Conservation (phyloP, 768 basidiomycete genomes). For the Cyclocybe cylindracea region DNA sequence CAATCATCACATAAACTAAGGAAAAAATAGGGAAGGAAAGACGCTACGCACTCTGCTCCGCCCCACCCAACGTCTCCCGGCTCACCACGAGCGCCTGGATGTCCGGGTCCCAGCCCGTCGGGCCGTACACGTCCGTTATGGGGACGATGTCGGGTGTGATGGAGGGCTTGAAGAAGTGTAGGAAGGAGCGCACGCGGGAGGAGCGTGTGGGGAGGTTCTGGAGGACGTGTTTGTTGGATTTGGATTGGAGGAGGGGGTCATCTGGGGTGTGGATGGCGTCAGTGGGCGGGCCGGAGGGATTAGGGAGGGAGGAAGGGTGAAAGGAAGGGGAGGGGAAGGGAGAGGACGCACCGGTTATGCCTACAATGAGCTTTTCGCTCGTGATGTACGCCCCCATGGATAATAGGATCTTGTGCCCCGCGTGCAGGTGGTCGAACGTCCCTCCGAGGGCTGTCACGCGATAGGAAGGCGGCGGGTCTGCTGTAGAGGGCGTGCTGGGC, state of each 20-base stretch:
- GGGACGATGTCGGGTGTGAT: conserved; percentile 70
- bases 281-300: no score
- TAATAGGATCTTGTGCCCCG: conserved; percentile 95
- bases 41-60: conserved; percentile 59
- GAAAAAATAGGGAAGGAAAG: background rate
- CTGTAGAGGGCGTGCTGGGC: conserved; percentile 6
- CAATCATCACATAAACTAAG: background rate
- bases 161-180: conserved; percentile 67
- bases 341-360: conserved; percentile 68
- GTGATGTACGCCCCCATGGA: conserved; percentile 91
- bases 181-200: conserved; percentile 62
- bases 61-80: conserved; percentile 83
- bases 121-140: conserved; percentile 87
- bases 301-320: conserved; percentile 6
- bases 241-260: conserved; percentile 69
- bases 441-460: conserved; percentile 90
- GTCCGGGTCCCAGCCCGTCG: conserved; percentile 83
- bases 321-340: conserved; percentile 9
- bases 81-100: conserved; percentile 94
- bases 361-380: conserved; percentile 79
- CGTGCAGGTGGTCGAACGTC: conserved; percentile 97
- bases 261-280: conserved; percentile 47
- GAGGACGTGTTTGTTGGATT: conserved; percentile 67
- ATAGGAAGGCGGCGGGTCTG: conserved; percentile 30
- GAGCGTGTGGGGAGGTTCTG: conserved; percentile 62